A percentile compares a stretch with the other conserved stretches of the same genome.
Conservation (phyloP, 2,329 filamentous ascomycete species). For the Fusarium vanettenii region DNA sequence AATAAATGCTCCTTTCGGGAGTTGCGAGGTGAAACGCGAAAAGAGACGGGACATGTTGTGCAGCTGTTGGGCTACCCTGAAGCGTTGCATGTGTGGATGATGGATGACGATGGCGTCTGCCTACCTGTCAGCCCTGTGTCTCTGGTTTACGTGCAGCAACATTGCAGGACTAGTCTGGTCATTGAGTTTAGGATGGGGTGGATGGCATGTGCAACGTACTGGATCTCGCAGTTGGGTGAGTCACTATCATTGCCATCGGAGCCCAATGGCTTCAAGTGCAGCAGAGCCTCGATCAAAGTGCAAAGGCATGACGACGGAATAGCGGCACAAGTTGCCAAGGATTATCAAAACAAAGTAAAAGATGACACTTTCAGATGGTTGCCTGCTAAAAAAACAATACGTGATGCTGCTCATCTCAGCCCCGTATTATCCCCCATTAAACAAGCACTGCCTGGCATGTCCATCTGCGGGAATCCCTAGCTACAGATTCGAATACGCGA, state of each 20-base stretch:
- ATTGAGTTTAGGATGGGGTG: constrained; percentile 2
- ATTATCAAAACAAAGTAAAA: neutral
- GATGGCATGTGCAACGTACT: constrained; percentile 6
- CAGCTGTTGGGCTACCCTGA: constrained; percentile 4
- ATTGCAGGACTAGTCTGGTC: neutral
- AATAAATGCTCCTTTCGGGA: neutral
- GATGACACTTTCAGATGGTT: neutral
- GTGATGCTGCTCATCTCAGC: neutral
- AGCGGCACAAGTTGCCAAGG: neutral
- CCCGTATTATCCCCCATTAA: neutral
- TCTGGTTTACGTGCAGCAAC: constrained; percentile 23
- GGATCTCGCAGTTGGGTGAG: constrained; percentile 19
- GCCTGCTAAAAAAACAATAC: constrained; percentile 3
- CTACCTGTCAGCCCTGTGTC: constrained; percentile 23
- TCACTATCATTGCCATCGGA: constrained; percentile 18
- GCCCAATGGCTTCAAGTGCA: neutral
- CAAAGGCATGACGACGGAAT: constrained; percentile 5
- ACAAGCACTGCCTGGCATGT: constrained; percentile 27
- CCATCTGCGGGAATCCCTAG: constrained; percentile 23
- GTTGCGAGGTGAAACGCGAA: constrained; percentile 11
- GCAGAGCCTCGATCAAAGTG: constrained; percentile 15
- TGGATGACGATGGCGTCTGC: constrained; percentile 7
- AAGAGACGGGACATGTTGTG: neutral
- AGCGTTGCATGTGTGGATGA: constrained; percentile 1
- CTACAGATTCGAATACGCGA: constrained; percentile 24